Base-by-base conservation (phyloP, 768 basidiomycete genomes). In the Lyophyllum shimeji region DNA sequence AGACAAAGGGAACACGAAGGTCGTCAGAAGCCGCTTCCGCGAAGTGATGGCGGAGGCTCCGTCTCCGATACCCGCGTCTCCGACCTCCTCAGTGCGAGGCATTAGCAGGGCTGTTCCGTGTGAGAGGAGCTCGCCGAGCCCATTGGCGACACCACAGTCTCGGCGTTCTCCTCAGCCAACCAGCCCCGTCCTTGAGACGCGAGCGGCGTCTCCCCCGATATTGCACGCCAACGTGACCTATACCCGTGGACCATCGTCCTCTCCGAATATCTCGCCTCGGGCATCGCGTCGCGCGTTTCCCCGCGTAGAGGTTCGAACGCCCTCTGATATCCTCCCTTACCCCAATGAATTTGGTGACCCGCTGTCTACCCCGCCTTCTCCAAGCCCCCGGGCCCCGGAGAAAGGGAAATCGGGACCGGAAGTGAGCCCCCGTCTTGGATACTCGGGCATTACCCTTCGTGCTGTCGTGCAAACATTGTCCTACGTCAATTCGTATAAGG, bases 281-380 rank as follows among this genome's bases (percentile, higher is more conserved):
- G 13, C 29, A 7, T 34, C 42, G 18, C 58, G 33, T 24, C 65
- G 17, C 60, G 49, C 52, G 37, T 59, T 40, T 31, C 55, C 63
- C 50, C 63, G 64, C 33, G 65, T 62, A 27, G 51, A 62, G 34
- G 69, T 73, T 29, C 65, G 65, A 47, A 72, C 72, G 4, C 74
- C 73, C 17, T 25, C 58, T n/a, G 60, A 62, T 17, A 23, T 64
- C 23, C 13, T 18, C 5, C 57, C 60, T 29, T 64, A 61, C 43
- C 60, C 63, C 24, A 57, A 48, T 49, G 63, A 60, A 20, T 18
- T n/a, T n/a, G 53, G 47, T 23, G 47, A 53, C 15, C 43, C 39
- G 15, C 20, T 47, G 20, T 43, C 21, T 6, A 43, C 46, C 18
- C 44, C 58, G 3, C 12, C 46, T 46, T 45, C 53, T 15, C 49